Evolutionary conservation across 805 yeast species (phyloP).

Genomic region (Saccharomycopsis malanga): DNA sequence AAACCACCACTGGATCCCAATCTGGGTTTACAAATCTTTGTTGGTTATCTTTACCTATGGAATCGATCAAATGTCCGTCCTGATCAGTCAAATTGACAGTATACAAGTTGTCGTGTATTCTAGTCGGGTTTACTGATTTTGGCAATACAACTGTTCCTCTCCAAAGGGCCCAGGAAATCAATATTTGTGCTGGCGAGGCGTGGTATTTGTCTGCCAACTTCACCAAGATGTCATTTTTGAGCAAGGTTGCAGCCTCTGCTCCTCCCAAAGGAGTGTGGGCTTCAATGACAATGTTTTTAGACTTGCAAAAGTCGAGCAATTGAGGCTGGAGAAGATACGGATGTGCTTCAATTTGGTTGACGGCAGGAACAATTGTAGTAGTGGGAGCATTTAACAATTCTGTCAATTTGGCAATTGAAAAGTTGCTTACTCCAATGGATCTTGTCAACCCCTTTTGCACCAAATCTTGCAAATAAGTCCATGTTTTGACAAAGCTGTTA

Average conservation of each 20-base stretch:
- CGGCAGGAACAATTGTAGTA: slow-evolving; percentile 54
- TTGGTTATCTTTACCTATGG: slow-evolving; percentile 27
- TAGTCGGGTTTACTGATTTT: slow-evolving; percentile 38
- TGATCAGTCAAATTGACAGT: slow-evolving; percentile 31
- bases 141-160: slow-evolving; percentile 47
- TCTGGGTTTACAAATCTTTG: slow-evolving; percentile 33
- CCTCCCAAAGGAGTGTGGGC: slow-evolving; percentile 83
- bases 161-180: slow-evolving; percentile 45
- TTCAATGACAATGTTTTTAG: slow-evolving; percentile 49
- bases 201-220: slow-evolving; percentile 39
- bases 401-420: slow-evolving; percentile 46
- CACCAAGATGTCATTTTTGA: slow-evolving; percentile 37
- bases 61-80: slow-evolving; percentile 30
- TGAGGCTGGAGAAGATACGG: slow-evolving; percentile 63
- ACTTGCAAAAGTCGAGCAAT: slow-evolving; percentile 44
- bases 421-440: slow-evolving; percentile 76
- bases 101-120: slow-evolving; percentile 36
- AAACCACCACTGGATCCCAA: slow-evolving; percentile 23
- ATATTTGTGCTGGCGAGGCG: slow-evolving; percentile 37
- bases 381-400: slow-evolving; percentile 42
- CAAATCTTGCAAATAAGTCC: slow-evolving; percentile 56
- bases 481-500: slow-evolving; percentile 48
- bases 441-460: slow-evolving; percentile 46
- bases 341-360: slow-evolving; percentile 72
- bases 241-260: slow-evolving; percentile 45